A percentile compares a stretch with the other conserved stretches of the same genome.
phyloP scores from a whole-genome alignment of 2,329 filamentous ascomycete species.

The Lachnum nothofagi region DNA sequence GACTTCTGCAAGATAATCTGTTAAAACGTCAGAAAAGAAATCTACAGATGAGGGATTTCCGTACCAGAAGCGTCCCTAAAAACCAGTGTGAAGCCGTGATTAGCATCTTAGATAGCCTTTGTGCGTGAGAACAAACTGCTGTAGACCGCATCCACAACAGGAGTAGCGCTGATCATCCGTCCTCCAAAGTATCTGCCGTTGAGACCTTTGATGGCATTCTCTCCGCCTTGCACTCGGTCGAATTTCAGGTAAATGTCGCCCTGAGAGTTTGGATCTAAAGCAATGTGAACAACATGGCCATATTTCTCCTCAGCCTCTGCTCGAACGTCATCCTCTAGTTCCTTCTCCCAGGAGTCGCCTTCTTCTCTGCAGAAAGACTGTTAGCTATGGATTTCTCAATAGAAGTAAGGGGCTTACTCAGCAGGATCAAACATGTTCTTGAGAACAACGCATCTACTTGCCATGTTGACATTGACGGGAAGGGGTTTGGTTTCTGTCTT shows the following conservation, averaged over 20 bases:
- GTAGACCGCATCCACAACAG: slow-evolving; percentile 98
- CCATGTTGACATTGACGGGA: slow-evolving; percentile 83
- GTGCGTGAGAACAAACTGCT: slow-evolving; percentile 89
- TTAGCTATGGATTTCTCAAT: slow-evolving; percentile 32
- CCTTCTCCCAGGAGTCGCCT: slow-evolving; percentile 83
- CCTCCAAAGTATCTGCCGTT: slow-evolving; percentile 96
- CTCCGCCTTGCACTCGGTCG: slow-evolving; percentile 87
- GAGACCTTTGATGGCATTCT: slow-evolving; percentile 95
- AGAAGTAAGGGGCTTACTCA: slow-evolving; percentile 59
- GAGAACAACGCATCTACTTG: slow-evolving; percentile 86
- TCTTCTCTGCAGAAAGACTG: slow-evolving; percentile 59
- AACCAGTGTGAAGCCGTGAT: slow-evolving; percentile 23
- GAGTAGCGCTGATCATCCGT: slow-evolving; percentile 85
- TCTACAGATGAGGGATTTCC: not conserved
- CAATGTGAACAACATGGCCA: slow-evolving; percentile 95
- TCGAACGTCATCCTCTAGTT: slow-evolving; percentile 89
- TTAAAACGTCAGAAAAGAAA: not conserved
- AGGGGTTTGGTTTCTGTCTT: slow-evolving; percentile 74
- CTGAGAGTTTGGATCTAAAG: slow-evolving; percentile 85
- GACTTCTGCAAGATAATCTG: slow-evolving; percentile 13
- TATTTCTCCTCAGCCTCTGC: slow-evolving; percentile 92
- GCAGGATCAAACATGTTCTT: slow-evolving; percentile 92
- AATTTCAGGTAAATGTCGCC: slow-evolving; percentile 99
- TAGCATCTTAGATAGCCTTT: slow-evolving; percentile 63
- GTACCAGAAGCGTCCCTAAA: slow-evolving; percentile 29